These are phyloP conservation scores for Daldinia sp. DNA, from an alignment of 2,329 filamentous ascomycete genomes.

Conservation along the genomic window DNA sequence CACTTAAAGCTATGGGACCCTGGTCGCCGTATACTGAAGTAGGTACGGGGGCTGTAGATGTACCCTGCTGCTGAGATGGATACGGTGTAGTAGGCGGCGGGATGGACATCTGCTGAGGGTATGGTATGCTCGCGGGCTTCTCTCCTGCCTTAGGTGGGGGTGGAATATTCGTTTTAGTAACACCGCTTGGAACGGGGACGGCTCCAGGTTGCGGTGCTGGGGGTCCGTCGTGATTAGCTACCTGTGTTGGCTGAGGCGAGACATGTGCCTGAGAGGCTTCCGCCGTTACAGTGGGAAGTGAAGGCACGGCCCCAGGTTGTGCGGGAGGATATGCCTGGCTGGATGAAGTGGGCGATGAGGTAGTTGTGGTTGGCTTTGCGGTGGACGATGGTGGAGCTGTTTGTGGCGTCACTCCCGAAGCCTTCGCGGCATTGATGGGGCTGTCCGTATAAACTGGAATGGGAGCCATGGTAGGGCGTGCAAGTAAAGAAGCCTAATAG, in stretches of 20 bases:
- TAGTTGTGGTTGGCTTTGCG: conserved; percentile 47
- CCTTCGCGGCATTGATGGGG: conserved; percentile 64
- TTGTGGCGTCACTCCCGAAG: conserved; percentile 49
- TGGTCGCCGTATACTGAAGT: conserved; percentile 44
- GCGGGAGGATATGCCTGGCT: conserved; percentile 52
- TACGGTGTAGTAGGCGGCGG: conserved; percentile 55
- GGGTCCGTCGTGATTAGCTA: conserved; percentile 50
- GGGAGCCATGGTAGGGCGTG: conserved; percentile 61
- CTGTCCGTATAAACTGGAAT: conserved; percentile 67
- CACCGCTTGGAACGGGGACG: conserved; percentile 54
- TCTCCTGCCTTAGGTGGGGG: conserved; percentile 63
- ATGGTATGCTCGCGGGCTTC: conserved; percentile 48
- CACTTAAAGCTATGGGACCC: conserved; percentile 41
- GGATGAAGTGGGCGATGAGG: conserved; percentile 38
- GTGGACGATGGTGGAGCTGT: conserved; percentile 38
- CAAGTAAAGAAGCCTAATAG: not conserved
- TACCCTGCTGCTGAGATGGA: conserved; percentile 54
- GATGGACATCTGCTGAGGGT: conserved; percentile 60
- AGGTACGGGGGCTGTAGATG: conserved; percentile 50
- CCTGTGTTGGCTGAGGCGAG: conserved; percentile 52
- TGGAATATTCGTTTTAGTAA: conserved; percentile 49
- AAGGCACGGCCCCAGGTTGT: conserved; percentile 57
- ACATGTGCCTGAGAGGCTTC: conserved; percentile 48
- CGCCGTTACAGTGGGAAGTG: conserved; percentile 56
- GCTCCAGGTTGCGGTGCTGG: conserved; percentile 67